These are phyloP conservation scores for Cladosporium sp. DNA, from an alignment of 2,329 filamentous ascomycete genomes.

Conservation along the genomic window DNA sequence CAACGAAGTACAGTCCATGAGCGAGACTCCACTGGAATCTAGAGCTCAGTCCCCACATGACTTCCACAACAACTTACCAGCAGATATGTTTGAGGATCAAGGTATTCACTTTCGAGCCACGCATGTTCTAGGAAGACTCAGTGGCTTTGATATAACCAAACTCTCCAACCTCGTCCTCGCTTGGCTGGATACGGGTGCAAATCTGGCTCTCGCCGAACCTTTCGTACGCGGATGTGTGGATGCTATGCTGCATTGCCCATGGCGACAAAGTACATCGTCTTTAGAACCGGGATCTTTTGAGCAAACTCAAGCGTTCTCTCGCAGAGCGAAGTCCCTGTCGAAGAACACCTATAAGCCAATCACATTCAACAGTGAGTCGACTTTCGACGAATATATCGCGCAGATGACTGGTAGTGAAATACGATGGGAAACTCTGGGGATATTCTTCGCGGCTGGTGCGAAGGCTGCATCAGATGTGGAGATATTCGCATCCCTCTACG, in stretches of 20 bases:
- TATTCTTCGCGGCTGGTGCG: constrained; percentile 38
- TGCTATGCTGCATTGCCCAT: constrained; percentile 16
- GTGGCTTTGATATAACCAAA: constrained; percentile 10
- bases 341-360: constrained; percentile 6
- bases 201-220: constrained; percentile 25
- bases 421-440: constrained; percentile 39
- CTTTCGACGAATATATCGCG: constrained; percentile 8
- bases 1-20: constrained; percentile 26
- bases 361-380: not conserved
- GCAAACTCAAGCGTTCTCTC: not conserved
- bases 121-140: constrained; percentile 3
- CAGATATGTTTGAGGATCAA: constrained; percentile 4
- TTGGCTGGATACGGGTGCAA: constrained; percentile 26
- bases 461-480: constrained; percentile 32
- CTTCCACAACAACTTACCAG: not conserved
- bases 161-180: constrained; percentile 21
- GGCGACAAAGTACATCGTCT: constrained; percentile 5
- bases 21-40: constrained; percentile 3
- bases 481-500: constrained; percentile 30
- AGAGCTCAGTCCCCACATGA: constrained; percentile 3
- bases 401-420: constrained; percentile 17
- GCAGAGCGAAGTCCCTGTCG: not conserved
- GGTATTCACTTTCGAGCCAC: not conserved
- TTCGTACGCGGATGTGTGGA: constrained; percentile 23
- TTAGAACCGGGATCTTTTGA: constrained; percentile 11